Percentiles rank a stretch among this genome's conserved stretches.
Conservation (phyloP, 352 stramenopile species). For the Phytophthora boehmeriae region DNA sequence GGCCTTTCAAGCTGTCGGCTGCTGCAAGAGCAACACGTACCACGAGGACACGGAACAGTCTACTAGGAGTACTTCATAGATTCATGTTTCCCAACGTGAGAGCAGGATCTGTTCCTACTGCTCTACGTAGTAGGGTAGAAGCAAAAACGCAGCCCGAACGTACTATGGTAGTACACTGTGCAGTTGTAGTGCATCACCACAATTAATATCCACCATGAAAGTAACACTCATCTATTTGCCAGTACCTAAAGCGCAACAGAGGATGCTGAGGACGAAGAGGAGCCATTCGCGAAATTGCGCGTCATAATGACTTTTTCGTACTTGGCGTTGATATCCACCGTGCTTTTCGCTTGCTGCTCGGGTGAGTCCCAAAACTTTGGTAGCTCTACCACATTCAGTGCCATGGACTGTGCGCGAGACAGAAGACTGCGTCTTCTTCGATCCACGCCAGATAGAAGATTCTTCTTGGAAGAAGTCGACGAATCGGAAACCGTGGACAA, state of each 20-base stretch:
- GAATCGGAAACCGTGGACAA: constrained; percentile 11
- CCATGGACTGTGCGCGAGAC: constrained; percentile 39
- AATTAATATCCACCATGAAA: too few relatives aligned
- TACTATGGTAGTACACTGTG: too few relatives aligned
- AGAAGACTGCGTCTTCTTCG: constrained; percentile 22
- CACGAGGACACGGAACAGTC: too few relatives aligned
- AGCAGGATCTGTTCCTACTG: too few relatives aligned
- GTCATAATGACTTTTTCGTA: constrained; percentile 49
- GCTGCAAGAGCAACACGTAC: too few relatives aligned
- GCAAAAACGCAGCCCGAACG: too few relatives aligned
- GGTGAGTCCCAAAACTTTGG: constrained; percentile 48
- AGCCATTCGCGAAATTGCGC: constrained; percentile 28
- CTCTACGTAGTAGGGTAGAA: too few relatives aligned
- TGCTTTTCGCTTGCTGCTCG: constrained; percentile 37
- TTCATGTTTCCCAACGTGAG: too few relatives aligned
- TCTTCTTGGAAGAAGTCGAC: constrained; percentile 9
- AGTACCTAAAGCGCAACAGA: constrained; percentile 25
- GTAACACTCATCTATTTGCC: too few relatives aligned
- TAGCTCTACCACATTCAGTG: constrained; percentile 44
- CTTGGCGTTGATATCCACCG: constrained; percentile 45
- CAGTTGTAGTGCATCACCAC: too few relatives aligned
- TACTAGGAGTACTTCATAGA: too few relatives aligned
- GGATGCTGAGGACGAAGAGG: constrained; percentile 28
- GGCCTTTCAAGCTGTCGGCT: too few relatives aligned
- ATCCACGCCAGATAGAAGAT: constrained; percentile 6